Conservation (phyloP, 306 rosid species). For the Quercus dentata region DNA sequence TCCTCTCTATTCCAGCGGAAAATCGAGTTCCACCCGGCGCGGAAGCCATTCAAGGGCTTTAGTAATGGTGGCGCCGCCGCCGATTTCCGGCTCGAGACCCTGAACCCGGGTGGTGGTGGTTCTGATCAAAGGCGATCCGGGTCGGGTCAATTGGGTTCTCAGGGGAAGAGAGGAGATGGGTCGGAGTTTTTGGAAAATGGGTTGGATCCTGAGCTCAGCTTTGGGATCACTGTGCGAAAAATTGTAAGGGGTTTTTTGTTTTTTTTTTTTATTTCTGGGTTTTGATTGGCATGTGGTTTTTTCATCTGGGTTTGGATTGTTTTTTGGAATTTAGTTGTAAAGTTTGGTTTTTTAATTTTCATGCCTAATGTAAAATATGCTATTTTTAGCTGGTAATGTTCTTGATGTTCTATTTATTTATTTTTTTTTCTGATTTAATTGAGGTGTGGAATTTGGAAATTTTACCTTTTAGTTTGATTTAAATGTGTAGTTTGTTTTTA, state of each 20-base stretch:
- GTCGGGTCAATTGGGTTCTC: conserved; percentile 17
- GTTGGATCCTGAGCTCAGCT: conserved; percentile 89
- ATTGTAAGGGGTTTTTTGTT: conserved; percentile 54
- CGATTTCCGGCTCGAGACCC: conserved; percentile 70
- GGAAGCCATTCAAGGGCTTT: conserved; percentile 56
- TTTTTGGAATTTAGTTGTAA: background rate
- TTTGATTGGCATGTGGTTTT: background rate
- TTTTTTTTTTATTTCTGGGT: background rate
- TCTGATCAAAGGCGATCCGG: conserved; percentile 23
- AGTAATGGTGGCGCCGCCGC: conserved; percentile 41
- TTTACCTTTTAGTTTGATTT: too few species aligned
- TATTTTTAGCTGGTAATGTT: background rate
- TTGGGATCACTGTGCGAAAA: conserved; percentile 70
- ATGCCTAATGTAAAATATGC: background rate
- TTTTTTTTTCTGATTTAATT: too few species aligned
- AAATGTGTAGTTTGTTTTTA: too few species aligned
- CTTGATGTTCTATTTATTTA: too few species aligned
- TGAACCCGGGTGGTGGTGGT: conserved; percentile 50
- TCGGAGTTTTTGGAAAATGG: conserved; percentile 61
- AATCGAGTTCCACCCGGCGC: conserved; percentile 51
- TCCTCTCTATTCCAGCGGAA: conserved; percentile 28
- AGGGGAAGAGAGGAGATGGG: conserved; percentile 48
- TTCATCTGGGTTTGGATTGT: background rate
- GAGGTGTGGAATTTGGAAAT: too few species aligned
- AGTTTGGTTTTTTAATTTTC: background rate